Percentiles rank a stretch among this genome's conserved stretches.
These are phyloP conservation scores for Pseudogymnoascus destructans DNA, from an alignment of 2,329 filamentous ascomycete species.

Conservation along the genomic window DNA sequence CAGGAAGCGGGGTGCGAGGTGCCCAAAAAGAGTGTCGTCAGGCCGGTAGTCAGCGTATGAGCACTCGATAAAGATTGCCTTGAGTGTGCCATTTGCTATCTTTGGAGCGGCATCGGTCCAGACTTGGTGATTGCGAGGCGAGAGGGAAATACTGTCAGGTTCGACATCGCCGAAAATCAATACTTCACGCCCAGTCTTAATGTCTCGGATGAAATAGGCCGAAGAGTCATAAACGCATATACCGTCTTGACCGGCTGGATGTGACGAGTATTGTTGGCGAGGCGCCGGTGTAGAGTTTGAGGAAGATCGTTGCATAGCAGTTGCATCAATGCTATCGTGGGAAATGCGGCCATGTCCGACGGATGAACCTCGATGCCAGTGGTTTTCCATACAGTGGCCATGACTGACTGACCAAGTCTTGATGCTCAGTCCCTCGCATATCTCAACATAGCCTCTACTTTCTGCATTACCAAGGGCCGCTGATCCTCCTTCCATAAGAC, in stretches of 20 bases:
- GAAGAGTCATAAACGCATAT: conserved; percentile 74
- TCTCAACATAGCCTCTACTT: conserved; percentile 65
- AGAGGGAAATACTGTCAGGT: conserved; percentile 71
- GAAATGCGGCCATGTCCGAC: conserved; percentile 9
- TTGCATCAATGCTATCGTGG: neutral
- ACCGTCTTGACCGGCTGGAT: conserved; percentile 27
- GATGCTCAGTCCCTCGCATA: conserved; percentile 79
- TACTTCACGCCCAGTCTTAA: conserved; percentile 57
- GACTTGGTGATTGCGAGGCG: conserved; percentile 65
- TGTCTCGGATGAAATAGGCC: conserved; percentile 81
- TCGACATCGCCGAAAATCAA: conserved; percentile 95
- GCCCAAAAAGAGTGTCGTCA: conserved; percentile 72
- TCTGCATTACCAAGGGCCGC: conserved; percentile 49
- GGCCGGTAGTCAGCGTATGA: conserved; percentile 74
- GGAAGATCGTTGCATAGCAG: neutral
- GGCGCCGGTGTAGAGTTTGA: conserved; percentile 3
- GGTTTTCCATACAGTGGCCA: conserved; percentile 70
- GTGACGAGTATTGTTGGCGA: neutral
- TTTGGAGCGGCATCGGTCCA: conserved; percentile 87
- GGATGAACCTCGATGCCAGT: conserved; percentile 47
- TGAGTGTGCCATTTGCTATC: conserved; percentile 56
- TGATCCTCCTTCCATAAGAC: conserved; percentile 80
- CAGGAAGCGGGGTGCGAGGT: conserved; percentile 72
- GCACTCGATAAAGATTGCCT: conserved; percentile 88
- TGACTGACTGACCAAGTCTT: conserved; percentile 82